phyloP scores from a whole-genome alignment of 495 filamentous ascomycete genomes.

The Hypomontagnella submonticulosa region DNA sequence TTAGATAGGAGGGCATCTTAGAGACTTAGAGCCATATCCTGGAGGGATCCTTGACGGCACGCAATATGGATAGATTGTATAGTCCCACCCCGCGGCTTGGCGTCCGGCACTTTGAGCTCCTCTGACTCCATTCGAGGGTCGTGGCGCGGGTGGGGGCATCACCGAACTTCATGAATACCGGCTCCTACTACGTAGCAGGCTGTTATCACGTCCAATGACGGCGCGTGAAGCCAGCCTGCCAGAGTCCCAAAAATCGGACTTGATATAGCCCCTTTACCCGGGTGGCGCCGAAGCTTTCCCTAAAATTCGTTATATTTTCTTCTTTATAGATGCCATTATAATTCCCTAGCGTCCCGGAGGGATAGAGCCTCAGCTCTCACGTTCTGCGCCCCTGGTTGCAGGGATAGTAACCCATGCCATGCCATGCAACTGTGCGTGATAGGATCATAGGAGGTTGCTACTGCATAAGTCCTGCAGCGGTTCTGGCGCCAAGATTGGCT shows the following conservation, averaged over 20 bases:
- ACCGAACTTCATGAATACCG: constrained; percentile 19
- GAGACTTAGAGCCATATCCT: too few species aligned
- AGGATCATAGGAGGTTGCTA: constrained; percentile 25
- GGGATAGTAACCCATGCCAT: constrained; percentile 27
- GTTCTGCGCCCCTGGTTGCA: constrained; percentile 7
- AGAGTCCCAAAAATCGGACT: constrained; percentile 4
- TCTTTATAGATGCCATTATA: constrained; percentile 9
- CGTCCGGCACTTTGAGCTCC: constrained; percentile 46
- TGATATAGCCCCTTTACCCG: constrained; percentile 22
- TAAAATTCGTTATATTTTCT: not conserved
- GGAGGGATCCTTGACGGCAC: constrained; percentile 11
- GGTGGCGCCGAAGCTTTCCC: constrained; percentile 35
- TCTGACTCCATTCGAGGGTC: constrained; percentile 40
- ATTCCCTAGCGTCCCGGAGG: constrained; percentile 19
- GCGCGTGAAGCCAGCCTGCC: not conserved
- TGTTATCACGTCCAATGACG: constrained; percentile 31
- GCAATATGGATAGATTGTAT: constrained; percentile 46
- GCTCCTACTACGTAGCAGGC: constrained; percentile 33
- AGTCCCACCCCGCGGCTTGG: constrained; percentile 45
- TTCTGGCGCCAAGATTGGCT: constrained; percentile 31
- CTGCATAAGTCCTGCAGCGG: constrained; percentile 37
- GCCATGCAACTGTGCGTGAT: constrained; percentile 32
- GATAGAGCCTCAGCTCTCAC: constrained; percentile 41
- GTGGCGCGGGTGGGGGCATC: constrained; percentile 35
- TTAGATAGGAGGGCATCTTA: constrained; percentile 3